Evolutionary conservation across 306 rosid genomes (phyloP), one percentile per base, ranked within the genome.

Genomic region (Trifolium repens): DNA sequence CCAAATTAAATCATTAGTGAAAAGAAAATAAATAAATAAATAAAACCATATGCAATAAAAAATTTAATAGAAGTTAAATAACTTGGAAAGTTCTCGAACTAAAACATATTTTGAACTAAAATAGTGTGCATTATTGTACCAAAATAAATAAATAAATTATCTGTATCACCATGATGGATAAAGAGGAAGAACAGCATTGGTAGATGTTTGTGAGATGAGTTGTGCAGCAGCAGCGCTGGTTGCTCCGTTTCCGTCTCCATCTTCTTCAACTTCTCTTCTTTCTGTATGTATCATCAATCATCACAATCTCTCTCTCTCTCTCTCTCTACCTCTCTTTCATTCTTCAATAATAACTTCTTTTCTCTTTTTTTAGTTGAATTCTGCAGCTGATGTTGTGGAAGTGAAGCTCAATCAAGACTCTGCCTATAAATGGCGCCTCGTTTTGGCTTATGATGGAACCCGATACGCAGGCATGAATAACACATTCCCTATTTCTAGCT

Each of bases 371-470:
- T 32, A 70, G 82, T 82, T 83, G 84, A 88, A 73, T 72, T 74
- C 53, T 3, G 37, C 52, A 13, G 7, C 24, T 34, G 81, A 67
- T 42, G 15, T 10, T 22, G 26, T 71, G 71, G 78, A 81, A 79
- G 61, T 43, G 64, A 79, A 74, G 43, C 78, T 74, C 39, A 17
- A 65, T 55, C 78, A 54, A 78, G 76, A 78, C 7, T 82, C 75
- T 32, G 6, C 0, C 60, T 88, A 75, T 69, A 93, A 93, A 40
- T 93, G 98, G 98, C 96, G 98, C 39, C 72, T 93, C 69, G 78
- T 90, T 77, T 75, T 93, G 80, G 88, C 96, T 9, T 93, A 89
- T 68, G 98, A 93, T 19, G 98, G 96, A 55, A 93, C 98, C 40
- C 77, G 79, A 1, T 93, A 93, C 57, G 76, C 96, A 80, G 98